Evolutionary conservation across 129 eudicot genomes (phyloP).

Genomic region (Chrysanthemum lavandulifolium): DNA sequence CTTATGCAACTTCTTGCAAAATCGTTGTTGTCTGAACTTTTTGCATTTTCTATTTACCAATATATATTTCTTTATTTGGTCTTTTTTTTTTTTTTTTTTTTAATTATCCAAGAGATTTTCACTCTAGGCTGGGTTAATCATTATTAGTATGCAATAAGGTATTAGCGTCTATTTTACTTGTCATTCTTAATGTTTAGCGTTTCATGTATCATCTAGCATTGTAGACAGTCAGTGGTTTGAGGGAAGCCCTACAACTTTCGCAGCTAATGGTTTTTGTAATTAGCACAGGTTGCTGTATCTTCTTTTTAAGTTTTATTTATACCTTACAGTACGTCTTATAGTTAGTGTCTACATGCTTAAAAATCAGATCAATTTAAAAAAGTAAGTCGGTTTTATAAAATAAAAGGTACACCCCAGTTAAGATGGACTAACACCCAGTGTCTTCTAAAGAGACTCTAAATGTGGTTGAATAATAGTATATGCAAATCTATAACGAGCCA

Average conservation of each 20-base stretch:
- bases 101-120: background rate
- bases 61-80: background rate
- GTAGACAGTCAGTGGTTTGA: background rate
- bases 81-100: background rate
- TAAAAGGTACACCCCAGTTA: background rate
- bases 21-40: background rate
- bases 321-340: background rate
- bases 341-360: background rate
- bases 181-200: background rate
- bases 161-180: background rate
- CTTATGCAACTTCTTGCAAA: constrained; percentile 1
- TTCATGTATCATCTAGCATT: background rate
- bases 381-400: background rate
- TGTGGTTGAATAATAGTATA: background rate
- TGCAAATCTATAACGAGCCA: too few relatives aligned
- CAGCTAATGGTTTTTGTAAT: constrained; percentile 4
- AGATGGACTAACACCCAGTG: background rate
- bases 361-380: background rate
- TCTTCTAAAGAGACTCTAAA: background rate
- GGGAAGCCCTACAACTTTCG: background rate
- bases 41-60: background rate
- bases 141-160: background rate
- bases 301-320: background rate
- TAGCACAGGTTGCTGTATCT: background rate
- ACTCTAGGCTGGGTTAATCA: background rate